Evolutionary conservation across 106 monocot genomes (phyloP).

Genomic region (Phalaenopsis equestris): DNA sequence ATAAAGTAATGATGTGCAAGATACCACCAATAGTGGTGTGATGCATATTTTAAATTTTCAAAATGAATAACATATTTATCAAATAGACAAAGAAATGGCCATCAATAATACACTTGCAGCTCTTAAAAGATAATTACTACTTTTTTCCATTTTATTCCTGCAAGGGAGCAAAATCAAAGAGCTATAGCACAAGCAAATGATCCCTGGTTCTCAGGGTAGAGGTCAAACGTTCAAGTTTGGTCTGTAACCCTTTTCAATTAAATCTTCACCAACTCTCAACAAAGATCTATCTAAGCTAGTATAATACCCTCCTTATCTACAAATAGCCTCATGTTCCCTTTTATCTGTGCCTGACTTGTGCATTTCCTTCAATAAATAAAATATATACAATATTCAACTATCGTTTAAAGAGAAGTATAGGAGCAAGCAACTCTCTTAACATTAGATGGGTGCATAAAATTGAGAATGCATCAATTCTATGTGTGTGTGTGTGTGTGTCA

Average conservation of each 20-base stretch:
- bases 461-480: no score
- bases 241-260: background rate
- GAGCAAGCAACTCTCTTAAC: no score
- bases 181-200: background rate
- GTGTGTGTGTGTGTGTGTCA: no score
- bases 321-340: no score
- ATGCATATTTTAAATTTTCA: background rate
- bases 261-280: background rate
- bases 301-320: no score
- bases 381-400: no score
- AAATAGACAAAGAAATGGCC: background rate
- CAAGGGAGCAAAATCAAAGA: background rate
- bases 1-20: background rate
- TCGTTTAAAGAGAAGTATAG: no score
- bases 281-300: background rate
- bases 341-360: no score
- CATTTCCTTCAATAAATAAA: no score
- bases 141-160: background rate
- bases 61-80: background rate
- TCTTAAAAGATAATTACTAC: background rate
- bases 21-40: background rate
- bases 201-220: background rate
- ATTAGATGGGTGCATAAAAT: no score
- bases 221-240: background rate
- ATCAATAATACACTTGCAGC: background rate